Evolutionary conservation across 1,284 basidiomycete genomes (phyloP), one percentile per base, ranked within the genome.

Genomic region (Ustilago loliicola): DNA sequence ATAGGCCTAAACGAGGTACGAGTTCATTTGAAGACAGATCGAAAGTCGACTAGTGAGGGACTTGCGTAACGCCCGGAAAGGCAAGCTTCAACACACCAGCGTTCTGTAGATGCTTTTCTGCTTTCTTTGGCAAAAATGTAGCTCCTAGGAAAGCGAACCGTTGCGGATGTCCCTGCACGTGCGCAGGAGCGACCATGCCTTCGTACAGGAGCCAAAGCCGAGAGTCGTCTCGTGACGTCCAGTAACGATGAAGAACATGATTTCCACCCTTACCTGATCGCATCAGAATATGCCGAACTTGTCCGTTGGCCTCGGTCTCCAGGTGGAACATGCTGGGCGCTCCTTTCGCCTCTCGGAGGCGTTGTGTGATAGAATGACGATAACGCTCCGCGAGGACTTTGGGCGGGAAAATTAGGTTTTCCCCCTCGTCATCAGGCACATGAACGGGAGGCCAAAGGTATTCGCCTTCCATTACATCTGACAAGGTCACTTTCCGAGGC

Each of bases 361-460:
- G 19, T 23, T 23, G 17, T 23, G 48, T 11, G 4, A 25, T 50
- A 2, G 3, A 3, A 45, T 1, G 0, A 4, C 42, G 19, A 21
- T 4, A 23, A 6, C 21, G 19, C 1, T 21, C 15, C 42, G 36
- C 9, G 9, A 45, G n/a, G n/a, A 45, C 0, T 11, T 7, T 21
- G 7, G 6, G 21, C 7, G 9, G 19, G 8, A 11, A 1, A 11
- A 23, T 1, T 17, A 45, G 21, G 1, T 10, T 3, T 7, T 8
- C 0, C 1, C 21, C 21, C 7, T 45, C 21, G 0, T 21, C 54
- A 8, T 34, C 15, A 11, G 40, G 13, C 1, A 48, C 15, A 8
- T 51, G 10, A 30, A 62, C 50, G 0, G 67, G 67, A 5, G 61
- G 67, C 61, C 51, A 70, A 19, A 70, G 38, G 13, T 23, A 64